A percentile compares a stretch with the other conserved stretches of the same genome.
These are phyloP conservation scores for Heterococcus sp. DNA, from an alignment of 108 stramenopile species.

Conservation along the genomic window DNA sequence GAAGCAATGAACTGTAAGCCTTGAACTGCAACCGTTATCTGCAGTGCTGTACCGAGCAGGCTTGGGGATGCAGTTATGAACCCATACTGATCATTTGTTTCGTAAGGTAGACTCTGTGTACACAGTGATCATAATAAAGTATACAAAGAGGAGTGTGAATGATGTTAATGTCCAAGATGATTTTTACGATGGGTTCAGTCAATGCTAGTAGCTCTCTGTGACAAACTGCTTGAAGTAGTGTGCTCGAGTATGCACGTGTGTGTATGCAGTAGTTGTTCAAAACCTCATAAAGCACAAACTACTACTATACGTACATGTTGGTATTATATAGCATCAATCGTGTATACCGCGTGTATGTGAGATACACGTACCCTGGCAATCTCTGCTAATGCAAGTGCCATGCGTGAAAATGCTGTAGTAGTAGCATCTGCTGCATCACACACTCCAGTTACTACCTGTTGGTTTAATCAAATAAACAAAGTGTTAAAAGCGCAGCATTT, in stretches of 20 bases:
- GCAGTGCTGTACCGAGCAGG: background rate
- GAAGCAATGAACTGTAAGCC: background rate
- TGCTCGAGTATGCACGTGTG: too few species aligned
- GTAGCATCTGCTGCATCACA: background rate
- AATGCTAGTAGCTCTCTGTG: too few species aligned
- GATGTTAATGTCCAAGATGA: background rate
- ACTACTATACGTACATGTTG: too few species aligned
- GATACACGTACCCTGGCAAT: background rate
- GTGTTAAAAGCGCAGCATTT: too few species aligned
- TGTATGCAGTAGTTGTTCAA: too few species aligned
- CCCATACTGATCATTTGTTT: background rate
- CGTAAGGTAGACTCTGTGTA: background rate
- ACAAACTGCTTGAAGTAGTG: too few species aligned
- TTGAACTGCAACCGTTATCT: background rate
- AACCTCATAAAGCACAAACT: too few species aligned
- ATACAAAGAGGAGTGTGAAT: background rate
- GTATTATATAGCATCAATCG: too few species aligned
- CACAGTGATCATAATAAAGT: background rate
- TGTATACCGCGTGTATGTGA: background rate
- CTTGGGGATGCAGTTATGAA: background rate
- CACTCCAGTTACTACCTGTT: background rate
- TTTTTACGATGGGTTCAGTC: background rate
- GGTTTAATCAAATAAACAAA: too few species aligned
- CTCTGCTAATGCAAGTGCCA: background rate
- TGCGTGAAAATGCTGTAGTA: background rate